Base-by-base conservation (phyloP, 495 filamentous ascomycete species). In the Daldinia childiae region DNA sequence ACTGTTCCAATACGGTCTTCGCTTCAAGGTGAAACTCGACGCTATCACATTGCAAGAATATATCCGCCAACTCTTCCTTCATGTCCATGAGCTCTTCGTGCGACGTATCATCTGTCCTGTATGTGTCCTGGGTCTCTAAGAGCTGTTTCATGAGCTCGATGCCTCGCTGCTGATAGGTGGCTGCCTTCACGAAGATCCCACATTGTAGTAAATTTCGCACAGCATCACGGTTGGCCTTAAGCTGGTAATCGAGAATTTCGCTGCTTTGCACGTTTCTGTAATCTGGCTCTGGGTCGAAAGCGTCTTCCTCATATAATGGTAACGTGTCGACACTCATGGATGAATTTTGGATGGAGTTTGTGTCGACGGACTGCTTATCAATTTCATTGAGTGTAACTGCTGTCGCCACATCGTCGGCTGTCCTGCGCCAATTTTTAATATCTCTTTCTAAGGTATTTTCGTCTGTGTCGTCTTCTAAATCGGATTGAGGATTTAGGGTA, bases 61-160 rank as follows among this genome's bases (percentile, higher is more conserved):
- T 75, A 26, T 73, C 73, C 8, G 73, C 73, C 24, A 73, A 60
- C 12, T 43, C 61, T 64, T 77, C 75, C 12, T 57, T 66, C 75
- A 77, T 77, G 39, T 69, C 39, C 5, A 55, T 30, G 14, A 70
- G 51, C 7, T 62, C 52, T n/a, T 51, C 60, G 36, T 57, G 12
- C 26, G 66, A 57, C 15, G 36, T 7, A 39, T 52, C 48, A 8
- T 56, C 30, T 52, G 51, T 8, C 29, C 29, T 7, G 29, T 1
- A 7, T 30, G 6, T 24, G 7, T 15, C 41, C 27, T 59, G 62
- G 32, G 15, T 17, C 24, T 62, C 48, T 9, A 63, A 34, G 27
- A 71, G 24, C 34, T 61, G 55, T 26, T 68, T 39, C 52, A 72
- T 71, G n/a, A 68, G 58, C n/a, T 64, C 34, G 4, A 76, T 74